Percentiles rank a stretch among this genome's conserved stretches.
phyloP scores from a whole-genome alignment of 1,139 yeast species.

The Debaryomycetaceae sp. region DNA sequence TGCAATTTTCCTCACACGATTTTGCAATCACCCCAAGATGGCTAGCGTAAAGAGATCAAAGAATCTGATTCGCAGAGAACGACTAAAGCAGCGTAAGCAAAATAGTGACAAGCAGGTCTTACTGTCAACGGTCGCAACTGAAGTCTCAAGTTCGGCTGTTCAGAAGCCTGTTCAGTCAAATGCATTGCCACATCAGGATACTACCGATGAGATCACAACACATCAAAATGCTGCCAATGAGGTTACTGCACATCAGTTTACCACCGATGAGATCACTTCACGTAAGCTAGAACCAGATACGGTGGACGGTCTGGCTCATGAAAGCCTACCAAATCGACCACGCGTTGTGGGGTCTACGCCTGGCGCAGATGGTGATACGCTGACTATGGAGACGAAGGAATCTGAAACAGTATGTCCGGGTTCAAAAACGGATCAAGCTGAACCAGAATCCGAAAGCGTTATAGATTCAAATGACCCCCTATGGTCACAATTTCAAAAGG shows the following conservation, averaged over 20 bases:
- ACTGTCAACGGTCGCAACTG: too few species aligned
- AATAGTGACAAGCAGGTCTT: conserved; percentile 5
- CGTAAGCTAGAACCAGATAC: too few species aligned
- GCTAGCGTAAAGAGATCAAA: conserved; percentile 29
- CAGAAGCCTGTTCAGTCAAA: background rate
- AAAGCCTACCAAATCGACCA: background rate
- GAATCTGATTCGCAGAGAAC: conserved; percentile 57
- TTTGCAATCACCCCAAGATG: too few species aligned
- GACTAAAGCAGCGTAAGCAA: conserved; percentile 39
- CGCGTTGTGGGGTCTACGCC: too few species aligned
- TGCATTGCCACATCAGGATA: too few species aligned
- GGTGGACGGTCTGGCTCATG: too few species aligned
- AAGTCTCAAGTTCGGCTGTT: background rate
- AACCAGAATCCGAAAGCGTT: conserved; percentile 1
- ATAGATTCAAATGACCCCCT: conserved; percentile 17
- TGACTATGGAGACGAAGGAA: background rate
- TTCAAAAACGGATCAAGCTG: conserved; percentile 1
- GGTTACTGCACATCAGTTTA: too few species aligned
- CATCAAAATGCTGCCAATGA: too few species aligned
- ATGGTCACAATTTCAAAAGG: conserved; percentile 27
- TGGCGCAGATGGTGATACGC: background rate
- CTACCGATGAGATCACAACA: too few species aligned
- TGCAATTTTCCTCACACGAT: too few species aligned
- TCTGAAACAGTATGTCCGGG: too few species aligned
- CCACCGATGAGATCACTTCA: too few species aligned